Evolutionary conservation across 208 protist genomes (phyloP).

Genomic region (Trypanosoma platydactyli): DNA sequence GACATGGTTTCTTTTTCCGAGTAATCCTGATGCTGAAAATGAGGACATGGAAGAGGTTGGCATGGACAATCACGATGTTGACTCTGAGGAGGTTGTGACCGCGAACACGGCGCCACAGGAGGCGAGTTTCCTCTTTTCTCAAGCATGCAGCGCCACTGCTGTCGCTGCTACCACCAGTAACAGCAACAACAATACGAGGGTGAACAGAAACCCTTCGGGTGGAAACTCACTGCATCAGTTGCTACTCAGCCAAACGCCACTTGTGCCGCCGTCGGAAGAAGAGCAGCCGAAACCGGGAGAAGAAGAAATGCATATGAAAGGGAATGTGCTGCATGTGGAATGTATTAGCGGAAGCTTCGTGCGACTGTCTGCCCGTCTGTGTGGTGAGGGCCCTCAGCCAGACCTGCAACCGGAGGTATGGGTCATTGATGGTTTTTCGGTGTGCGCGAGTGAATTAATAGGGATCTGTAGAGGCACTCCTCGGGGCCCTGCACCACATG

Average conservation of each 20-base stretch:
- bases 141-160: neutral
- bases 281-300: neutral
- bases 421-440: constrained; percentile 39
- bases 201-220: neutral
- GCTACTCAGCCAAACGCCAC: constrained; percentile 38
- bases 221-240: constrained; percentile 37
- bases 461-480: constrained; percentile 50
- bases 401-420: constrained; percentile 34
- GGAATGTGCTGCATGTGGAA: constrained; percentile 2
- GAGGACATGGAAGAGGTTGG: constrained; percentile 1
- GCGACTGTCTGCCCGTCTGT: neutral
- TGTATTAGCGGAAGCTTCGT: constrained; percentile 16
- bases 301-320: neutral
- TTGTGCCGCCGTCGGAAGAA: constrained; percentile 6
- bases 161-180: neutral
- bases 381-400: neutral
- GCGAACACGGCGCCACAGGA: neutral
- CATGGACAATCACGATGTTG: constrained; percentile 3
- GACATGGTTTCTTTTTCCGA: constrained; percentile 17
- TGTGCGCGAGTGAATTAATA: constrained; percentile 50
- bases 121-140: constrained; percentile 29
- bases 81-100: no score
- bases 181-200: neutral
- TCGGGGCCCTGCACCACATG: constrained; percentile 9
- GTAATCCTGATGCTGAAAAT: constrained; percentile 4